These are phyloP conservation scores for Epichloe uncinata DNA, from an alignment of 2,329 filamentous ascomycete species.

Conservation along the genomic window DNA sequence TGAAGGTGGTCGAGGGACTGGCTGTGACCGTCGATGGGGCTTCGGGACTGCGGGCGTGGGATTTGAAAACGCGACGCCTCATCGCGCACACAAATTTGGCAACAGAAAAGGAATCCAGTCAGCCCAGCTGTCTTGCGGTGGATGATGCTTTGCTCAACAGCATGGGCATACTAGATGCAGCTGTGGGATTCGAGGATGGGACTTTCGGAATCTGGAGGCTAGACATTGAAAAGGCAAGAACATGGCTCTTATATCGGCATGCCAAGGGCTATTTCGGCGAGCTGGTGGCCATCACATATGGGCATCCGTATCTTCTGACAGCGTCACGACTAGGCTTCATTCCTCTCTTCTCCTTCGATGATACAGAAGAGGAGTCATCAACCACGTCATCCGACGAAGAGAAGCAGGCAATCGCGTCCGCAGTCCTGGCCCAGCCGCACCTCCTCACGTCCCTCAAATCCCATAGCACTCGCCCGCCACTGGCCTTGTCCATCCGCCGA, in stretches of 20 bases:
- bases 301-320: slow-evolving; percentile 63
- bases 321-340: slow-evolving; percentile 63
- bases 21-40: slow-evolving; percentile 62
- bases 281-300: slow-evolving; percentile 57
- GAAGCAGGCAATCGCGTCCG: background rate
- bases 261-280: slow-evolving; percentile 48
- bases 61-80: slow-evolving; percentile 48
- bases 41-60: slow-evolving; percentile 67
- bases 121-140: slow-evolving; percentile 53
- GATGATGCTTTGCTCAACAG: slow-evolving; percentile 36
- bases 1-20: slow-evolving; percentile 63
- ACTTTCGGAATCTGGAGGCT: slow-evolving; percentile 58
- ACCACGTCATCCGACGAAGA: background rate
- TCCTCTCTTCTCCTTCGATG: slow-evolving; percentile 58
- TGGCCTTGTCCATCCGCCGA: slow-evolving; percentile 71
- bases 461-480: slow-evolving; percentile 61
- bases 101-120: slow-evolving; percentile 10
- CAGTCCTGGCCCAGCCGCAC: slow-evolving; percentile 14
- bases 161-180: slow-evolving; percentile 40
- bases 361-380: background rate
- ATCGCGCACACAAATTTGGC: slow-evolving; percentile 36
- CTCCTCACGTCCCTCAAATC: slow-evolving; percentile 70
- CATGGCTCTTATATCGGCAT: slow-evolving; percentile 44
- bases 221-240: slow-evolving; percentile 25
- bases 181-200: slow-evolving; percentile 59